Evolutionary conservation across 768 basidiomycete genomes (phyloP).

Genomic region (Austroboletus eburneus): DNA sequence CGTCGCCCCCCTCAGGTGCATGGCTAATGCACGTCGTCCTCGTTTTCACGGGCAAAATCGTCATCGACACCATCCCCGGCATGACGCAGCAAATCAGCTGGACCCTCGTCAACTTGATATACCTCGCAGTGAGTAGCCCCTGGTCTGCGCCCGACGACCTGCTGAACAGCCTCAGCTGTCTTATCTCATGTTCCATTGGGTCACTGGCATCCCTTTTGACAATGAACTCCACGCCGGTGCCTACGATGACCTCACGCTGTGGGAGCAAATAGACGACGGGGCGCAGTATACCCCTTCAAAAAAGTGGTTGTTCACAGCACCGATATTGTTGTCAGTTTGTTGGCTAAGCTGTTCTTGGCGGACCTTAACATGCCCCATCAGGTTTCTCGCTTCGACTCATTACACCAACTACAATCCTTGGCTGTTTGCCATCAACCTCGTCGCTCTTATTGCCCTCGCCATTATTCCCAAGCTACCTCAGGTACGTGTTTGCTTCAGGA

Average conservation of each 20-base stretch:
- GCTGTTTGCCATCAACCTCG: constrained; percentile 87
- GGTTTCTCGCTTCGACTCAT: constrained; percentile 95
- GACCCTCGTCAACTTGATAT: constrained; percentile 89
- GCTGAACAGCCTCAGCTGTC: constrained; percentile 56
- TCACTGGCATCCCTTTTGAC: constrained; percentile 95
- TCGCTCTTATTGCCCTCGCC: constrained; percentile 69
- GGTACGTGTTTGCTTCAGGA: constrained; percentile 40
- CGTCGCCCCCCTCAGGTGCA: constrained; percentile 62
- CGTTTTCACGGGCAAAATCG: constrained; percentile 84
- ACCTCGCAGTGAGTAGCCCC: constrained; percentile 67
- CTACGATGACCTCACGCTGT: constrained; percentile 95
- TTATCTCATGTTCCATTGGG: constrained; percentile 98
- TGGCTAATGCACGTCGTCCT: constrained; percentile 97
- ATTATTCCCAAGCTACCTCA: constrained; percentile 96
- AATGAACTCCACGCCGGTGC: constrained; percentile 84
- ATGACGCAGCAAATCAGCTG: constrained; percentile 94
- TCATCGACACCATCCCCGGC: constrained; percentile 91
- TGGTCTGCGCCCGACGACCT: background rate
- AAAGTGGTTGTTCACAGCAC: constrained; percentile 92
- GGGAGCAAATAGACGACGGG: constrained; percentile 99
- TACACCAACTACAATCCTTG: constrained; percentile 97
- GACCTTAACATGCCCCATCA: constrained; percentile 28
- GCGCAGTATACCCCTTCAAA: constrained; percentile 98
- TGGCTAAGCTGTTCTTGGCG: background rate
- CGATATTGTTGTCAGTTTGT: constrained; percentile 80